Evolutionary conservation across 768 basidiomycete species (phyloP), one percentile per base, ranked within the genome.

Genomic region (Symmetrospora coprosmae): DNA sequence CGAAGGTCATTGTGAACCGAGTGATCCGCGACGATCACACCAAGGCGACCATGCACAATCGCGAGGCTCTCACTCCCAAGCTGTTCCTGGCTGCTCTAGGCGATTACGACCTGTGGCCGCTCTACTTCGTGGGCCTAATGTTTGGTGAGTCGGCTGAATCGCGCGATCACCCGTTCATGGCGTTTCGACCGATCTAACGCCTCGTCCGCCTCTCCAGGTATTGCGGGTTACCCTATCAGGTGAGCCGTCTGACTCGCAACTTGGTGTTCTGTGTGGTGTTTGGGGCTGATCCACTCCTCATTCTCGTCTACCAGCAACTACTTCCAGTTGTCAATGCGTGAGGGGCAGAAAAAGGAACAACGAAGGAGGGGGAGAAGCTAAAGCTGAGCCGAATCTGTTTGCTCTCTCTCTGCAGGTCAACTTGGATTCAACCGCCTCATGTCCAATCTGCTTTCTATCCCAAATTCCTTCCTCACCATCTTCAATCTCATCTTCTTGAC

Each of bases 1-100:
- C 68, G 47, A 70, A 68, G 53, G 70, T 74, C 48, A 68, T 74
- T 23, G 70, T 72, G 38, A 74, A 72, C 60, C 56, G 65, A 1
- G 62, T 59, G 5, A 41, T 70, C 4, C 56, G 70, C 0, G 70
- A 71, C 49, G 70, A 70, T 49, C 66, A 61, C 9, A 56, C 50
- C 14, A 67, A 67, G 51, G 45, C 39, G 8, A 30, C 23, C 2
- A 65, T 67, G 68, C 65, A 60, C 50, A 63, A 64, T n/a, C 69
- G 73, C 28, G 66, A 73, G 60, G 65, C 68, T 2, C 63, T 74
- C 21, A 63, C 68, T 0, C 43, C 67, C 17, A 47, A 48, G 21
- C 68, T 66, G 30, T 66, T 73, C 21, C 64, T 64, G 62, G 61
- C 63, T 30, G 65, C 64, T n/a, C 19, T 72, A 21, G 62, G 34